Percentiles rank a stretch among this genome's conserved stretches.
Evolutionary conservation across 106 monocot genomes (phyloP).

Genomic region (Xerophyta viscosa): DNA sequence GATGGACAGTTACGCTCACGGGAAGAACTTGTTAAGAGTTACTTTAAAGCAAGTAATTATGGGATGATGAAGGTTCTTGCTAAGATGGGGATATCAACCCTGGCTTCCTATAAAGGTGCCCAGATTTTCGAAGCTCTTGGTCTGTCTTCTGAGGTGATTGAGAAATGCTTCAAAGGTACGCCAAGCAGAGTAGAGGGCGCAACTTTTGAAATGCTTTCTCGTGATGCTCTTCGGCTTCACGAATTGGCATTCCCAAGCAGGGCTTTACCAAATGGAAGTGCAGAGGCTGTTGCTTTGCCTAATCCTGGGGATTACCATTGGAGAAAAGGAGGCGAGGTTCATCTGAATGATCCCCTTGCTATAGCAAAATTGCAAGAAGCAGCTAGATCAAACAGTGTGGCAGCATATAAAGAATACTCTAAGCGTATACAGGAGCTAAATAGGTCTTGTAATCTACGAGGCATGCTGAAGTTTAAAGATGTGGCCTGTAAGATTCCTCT

Average conservation of each 20-base stretch:
- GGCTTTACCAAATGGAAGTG: conserved; percentile 70
- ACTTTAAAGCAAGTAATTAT: conserved; percentile 87
- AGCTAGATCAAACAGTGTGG: conserved; percentile 79
- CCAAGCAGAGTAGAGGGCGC: conserved; percentile 98
- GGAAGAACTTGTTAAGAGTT: conserved; percentile 72
- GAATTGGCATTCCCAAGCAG: conserved; percentile 83
- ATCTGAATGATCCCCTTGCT: conserved; percentile 98
- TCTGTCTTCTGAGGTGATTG: conserved; percentile 80
- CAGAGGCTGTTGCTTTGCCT: conserved; percentile 73
- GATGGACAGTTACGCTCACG: conserved; percentile 51
- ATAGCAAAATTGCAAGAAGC: conserved; percentile 98
- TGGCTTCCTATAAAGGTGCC: conserved; percentile 99
- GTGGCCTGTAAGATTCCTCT: conserved; percentile 48
- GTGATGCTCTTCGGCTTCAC: conserved; percentile 77
- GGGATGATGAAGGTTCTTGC: conserved; percentile 99
- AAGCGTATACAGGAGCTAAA: conserved; percentile 82
- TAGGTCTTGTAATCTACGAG: conserved; percentile 83
- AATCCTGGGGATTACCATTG: conserved; percentile 99
- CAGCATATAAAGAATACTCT: conserved; percentile 95
- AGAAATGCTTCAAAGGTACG: conserved; percentile 89
- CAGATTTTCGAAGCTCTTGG: conserved; percentile 99
- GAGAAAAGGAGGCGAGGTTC: conserved; percentile 96
- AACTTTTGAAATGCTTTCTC: conserved; percentile 91
- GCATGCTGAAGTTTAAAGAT: conserved; percentile 94
- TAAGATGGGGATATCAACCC: conserved; percentile 97